Evolutionary conservation across 805 yeast genomes (phyloP).

Genomic region (Sugiyamaella mastotermitis): DNA sequence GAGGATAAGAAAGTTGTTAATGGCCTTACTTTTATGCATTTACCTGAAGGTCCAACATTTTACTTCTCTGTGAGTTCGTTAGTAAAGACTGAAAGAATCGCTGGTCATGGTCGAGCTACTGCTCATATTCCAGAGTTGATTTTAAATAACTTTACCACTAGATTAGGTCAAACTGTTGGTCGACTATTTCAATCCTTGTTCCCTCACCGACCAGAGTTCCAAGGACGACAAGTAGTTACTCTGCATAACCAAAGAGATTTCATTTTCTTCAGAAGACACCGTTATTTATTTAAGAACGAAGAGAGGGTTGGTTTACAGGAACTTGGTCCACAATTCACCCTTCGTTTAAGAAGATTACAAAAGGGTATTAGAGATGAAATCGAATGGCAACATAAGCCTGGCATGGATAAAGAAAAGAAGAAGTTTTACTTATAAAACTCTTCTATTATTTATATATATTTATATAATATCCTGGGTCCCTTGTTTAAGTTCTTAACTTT

Average conservation of each 20-base stretch:
- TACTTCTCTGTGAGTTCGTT: slow-evolving; percentile 81
- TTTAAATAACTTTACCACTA: slow-evolving; percentile 84
- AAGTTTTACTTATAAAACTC: slow-evolving; percentile 66
- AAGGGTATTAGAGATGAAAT: slow-evolving; percentile 86
- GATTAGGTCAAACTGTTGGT: slow-evolving; percentile 91
- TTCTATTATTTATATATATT: slow-evolving; percentile 2
- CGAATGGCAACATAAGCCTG: slow-evolving; percentile 95
- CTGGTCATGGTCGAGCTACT: slow-evolving; percentile 88
- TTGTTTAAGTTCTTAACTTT: not conserved
- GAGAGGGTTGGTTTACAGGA: slow-evolving; percentile 94
- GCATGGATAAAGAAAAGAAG: slow-evolving; percentile 94
- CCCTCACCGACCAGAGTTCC: slow-evolving; percentile 89
- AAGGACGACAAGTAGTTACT: slow-evolving; percentile 94
- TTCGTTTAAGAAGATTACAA: slow-evolving; percentile 81
- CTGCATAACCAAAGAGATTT: slow-evolving; percentile 95
- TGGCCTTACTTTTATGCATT: slow-evolving; percentile 87
- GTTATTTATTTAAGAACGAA: slow-evolving; percentile 83
- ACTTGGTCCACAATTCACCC: slow-evolving; percentile 92
- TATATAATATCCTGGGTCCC: not conserved
- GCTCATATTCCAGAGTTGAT: slow-evolving; percentile 88
- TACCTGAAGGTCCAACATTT: slow-evolving; percentile 94
- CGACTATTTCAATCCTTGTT: slow-evolving; percentile 84
- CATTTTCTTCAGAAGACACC: slow-evolving; percentile 90
- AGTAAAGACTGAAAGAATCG: slow-evolving; percentile 64
- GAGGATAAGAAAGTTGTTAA: slow-evolving; percentile 91